Base-by-base conservation (phyloP, 805 yeast genomes). In the Isabelozyma rhagii region DNA sequence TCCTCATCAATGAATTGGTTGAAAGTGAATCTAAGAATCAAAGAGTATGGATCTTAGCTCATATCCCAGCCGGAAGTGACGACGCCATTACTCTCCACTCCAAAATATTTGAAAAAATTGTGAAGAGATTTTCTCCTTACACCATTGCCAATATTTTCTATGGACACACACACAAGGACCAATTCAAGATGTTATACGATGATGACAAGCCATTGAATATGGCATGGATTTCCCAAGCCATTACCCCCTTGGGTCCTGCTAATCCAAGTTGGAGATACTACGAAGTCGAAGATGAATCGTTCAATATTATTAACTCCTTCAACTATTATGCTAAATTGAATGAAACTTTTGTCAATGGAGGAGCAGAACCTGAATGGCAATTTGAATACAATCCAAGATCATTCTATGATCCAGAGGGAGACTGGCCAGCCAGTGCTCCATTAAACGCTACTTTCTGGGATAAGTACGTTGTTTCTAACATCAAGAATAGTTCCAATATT, bases 201-300 rank as follows among this genome's bases (percentile, higher is more conserved):
- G 62, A 67, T 4, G 71, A 72, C 47, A 68, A 69, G 36, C 83
- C 80, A 4, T 55, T 84, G 34, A 77, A 78, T 55, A 75, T 80
- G 68, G 84, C 86, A 1, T 84, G 85, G 83, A 75, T 85, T 49
- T 76, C 80, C 3, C 90, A 83, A 51, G 81, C 89, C 0, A 79
- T 85, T 39, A 83, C 89, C 7, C 88, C 90, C 8, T 72, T 75
- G 59, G 66, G 72, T 7, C 74, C 80, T 45, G 75, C 78, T 55
- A 85, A 85, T 62, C 92, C 92, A 6, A 77, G 83, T 17, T 85
- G 89, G 87, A 78, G 87, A 62, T 84, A 83, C 67, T 86, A 85
- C 58, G 82, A 81, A 55, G 83, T 85, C 47, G 89, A 85, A 61
- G 67, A 77, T 18, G 65, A 77, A 54, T 77, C 87, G 5, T 84